Base-by-base conservation (phyloP, 2,329 filamentous ascomycete species). In the Phoma sp. region DNA sequence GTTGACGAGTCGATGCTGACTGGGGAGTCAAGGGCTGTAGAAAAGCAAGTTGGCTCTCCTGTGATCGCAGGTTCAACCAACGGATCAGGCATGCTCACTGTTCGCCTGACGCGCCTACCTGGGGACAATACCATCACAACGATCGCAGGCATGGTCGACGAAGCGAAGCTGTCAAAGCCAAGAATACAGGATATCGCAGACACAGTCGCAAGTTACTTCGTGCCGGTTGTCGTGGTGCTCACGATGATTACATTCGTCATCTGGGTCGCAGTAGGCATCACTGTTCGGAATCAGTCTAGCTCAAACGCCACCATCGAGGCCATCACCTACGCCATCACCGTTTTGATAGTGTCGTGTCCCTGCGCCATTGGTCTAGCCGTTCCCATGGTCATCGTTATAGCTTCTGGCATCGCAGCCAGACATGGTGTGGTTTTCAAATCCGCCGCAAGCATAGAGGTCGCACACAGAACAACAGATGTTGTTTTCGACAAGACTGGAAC, bases 401-500 rank as follows among this genome's bases (percentile, higher is more conserved):
- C 85, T 1, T 84, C 85, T 6, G 88, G 89, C 0, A 80, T 89
- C 1, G 88, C 85, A 0, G 88, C 89, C 0, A 73, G 81, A 24
- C 71, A 76, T 7, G 90, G 89, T 0, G 77, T 92, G 5, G 82
- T 93, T n/a, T 87, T 93, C 76, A 91, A 90, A 63, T 82, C 84
- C 0, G 84, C 86, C 0, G 77, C 83, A 29, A 80, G 79, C 1
- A 85, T 90, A 21, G 89, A 92, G 68, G 71, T 83, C 1, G 86
- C 85, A 0, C 77, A 82, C 56, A 87, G 84, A 59, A 77, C 83
- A 0, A 79, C 84, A 0, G 84, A 92, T 62, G 84, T 92, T 2
- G 82, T 94, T 0, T 89, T 94, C 62, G 90, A 94, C 77, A 94
- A 93, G 73, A 94, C 90, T 0, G 90, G 90, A 0, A 94, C 90